Conservation (phyloP, 2,329 filamentous ascomycete species). For the Ophioceras dolichostomum region DNA sequence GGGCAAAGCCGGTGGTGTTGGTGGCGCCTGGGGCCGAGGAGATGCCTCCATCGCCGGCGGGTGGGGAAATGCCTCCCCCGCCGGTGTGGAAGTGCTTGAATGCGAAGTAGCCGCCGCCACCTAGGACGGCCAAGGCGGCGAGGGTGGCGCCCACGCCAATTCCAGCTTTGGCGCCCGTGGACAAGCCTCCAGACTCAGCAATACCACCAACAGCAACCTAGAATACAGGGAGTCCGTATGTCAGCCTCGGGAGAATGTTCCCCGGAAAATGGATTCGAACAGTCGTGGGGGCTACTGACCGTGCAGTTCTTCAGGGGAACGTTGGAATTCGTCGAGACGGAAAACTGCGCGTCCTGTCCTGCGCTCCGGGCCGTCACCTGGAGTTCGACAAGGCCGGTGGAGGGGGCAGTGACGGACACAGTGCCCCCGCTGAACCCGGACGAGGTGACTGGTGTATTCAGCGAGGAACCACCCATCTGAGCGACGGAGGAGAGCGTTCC, state of each 20-base stretch:
- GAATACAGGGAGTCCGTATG: too few relatives aligned
- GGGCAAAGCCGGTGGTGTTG: background rate
- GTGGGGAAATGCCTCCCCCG: background rate
- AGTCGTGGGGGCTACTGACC: conserved; percentile 7
- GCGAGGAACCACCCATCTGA: conserved; percentile 7
- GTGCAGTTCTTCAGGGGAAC: conserved; percentile 13
- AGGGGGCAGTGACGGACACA: conserved; percentile 8
- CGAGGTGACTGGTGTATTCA: too few relatives aligned
- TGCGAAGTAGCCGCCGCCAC: conserved; percentile 5
- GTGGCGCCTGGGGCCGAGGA: background rate
- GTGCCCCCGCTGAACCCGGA: background rate
- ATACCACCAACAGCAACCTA: background rate
- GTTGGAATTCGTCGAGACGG: conserved; percentile 10
- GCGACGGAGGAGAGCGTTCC: conserved; percentile 7
- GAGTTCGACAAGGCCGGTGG: conserved; percentile 9
- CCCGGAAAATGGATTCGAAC: too few relatives aligned
- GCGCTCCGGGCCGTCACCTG: conserved; percentile 8
- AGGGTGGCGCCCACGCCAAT: conserved; percentile 6
- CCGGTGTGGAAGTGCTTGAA: conserved; percentile 6
- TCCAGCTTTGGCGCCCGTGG: conserved; percentile 8
- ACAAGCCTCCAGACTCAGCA: conserved; percentile 4
- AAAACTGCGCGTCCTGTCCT: conserved; percentile 8
- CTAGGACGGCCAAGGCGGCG: conserved; percentile 3
- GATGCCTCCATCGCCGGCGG: background rate
- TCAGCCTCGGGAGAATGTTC: too few relatives aligned